phyloP scores from a whole-genome alignment of 1,284 basidiomycete species.

The Leccinum holopus region DNA sequence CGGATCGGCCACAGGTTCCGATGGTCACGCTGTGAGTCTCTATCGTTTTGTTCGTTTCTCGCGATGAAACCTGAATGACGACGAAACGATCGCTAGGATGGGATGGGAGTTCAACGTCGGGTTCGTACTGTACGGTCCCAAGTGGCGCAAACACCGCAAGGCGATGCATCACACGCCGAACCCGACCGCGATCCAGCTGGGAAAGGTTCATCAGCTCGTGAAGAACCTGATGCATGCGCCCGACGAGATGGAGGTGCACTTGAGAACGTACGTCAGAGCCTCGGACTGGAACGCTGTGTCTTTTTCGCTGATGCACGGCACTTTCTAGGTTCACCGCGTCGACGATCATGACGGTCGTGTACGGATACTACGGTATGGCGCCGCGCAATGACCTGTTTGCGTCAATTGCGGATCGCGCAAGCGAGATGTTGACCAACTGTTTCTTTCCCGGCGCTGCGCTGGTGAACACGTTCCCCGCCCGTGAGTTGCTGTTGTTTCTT shows the following conservation, averaged over 20 bases:
- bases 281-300: not conserved
- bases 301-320: not conserved
- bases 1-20: conserved; percentile 29
- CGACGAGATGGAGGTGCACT: conserved; percentile 38
- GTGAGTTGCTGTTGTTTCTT: conserved; percentile 11
- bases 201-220: conserved; percentile 29
- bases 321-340: conserved; percentile 25
- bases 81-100: conserved; percentile 25
- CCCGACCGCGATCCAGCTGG: conserved; percentile 20
- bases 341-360: conserved; percentile 34
- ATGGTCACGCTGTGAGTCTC: conserved; percentile 31
- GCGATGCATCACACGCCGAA: conserved; percentile 24
- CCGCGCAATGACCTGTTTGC: conserved; percentile 34
- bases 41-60: not conserved
- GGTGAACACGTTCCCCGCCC: conserved; percentile 33
- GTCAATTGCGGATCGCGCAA: conserved; percentile 33
- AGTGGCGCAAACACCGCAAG: conserved; percentile 30
- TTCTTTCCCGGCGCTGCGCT: conserved; percentile 25
- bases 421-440: conserved; percentile 24
- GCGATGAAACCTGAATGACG: not conserved
- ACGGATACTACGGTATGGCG: conserved; percentile 37
- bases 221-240: conserved; percentile 36
- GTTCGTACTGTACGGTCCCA: conserved; percentile 22
- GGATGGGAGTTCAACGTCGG: conserved; percentile 35
- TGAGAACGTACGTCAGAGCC: conserved; percentile 35